Conservation (phyloP, 1,284 basidiomycete genomes). For the Puccinia polysora region DNA sequence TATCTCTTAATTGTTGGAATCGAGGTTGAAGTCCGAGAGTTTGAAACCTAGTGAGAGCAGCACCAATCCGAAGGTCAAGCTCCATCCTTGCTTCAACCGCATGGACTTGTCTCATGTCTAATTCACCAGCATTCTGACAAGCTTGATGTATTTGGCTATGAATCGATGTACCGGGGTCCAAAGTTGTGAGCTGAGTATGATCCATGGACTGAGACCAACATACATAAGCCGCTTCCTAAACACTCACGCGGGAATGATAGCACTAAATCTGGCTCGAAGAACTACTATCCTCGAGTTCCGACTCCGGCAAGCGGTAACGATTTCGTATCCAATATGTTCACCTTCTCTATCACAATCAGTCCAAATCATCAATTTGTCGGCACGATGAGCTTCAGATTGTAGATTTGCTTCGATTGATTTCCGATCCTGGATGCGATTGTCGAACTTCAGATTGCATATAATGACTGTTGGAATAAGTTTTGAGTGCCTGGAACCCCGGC, state of each 20-base stretch:
- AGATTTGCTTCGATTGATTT: slow-evolving; percentile 76
- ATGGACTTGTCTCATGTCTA: slow-evolving; percentile 78
- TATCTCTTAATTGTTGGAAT: slow-evolving; percentile 63
- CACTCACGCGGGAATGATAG: slow-evolving; percentile 88
- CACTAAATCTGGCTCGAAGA: slow-evolving; percentile 86
- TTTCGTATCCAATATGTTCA: slow-evolving; percentile 90
- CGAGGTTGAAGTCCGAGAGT: slow-evolving; percentile 68
- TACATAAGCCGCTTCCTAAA: too few relatives aligned
- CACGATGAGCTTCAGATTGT: slow-evolving; percentile 65
- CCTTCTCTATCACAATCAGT: slow-evolving; percentile 99
- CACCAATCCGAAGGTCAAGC: slow-evolving; percentile 84
- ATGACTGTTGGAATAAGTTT: neutral
- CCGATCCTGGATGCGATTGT: slow-evolving; percentile 56
- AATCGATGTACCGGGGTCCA: neutral
- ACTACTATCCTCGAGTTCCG: slow-evolving; percentile 69
- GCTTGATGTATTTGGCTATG: slow-evolving; percentile 89
- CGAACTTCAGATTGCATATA: neutral
- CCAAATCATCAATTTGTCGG: slow-evolving; percentile 93
- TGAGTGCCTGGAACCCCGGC: neutral
- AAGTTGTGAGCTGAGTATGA: neutral
- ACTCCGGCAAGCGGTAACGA: slow-evolving; percentile 69
- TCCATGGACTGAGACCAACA: too few relatives aligned
- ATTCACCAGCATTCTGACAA: slow-evolving; percentile 75
- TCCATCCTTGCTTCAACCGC: slow-evolving; percentile 86
- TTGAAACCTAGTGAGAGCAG: slow-evolving; percentile 89